A percentile compares a stretch with the other conserved stretches of the same genome.
phyloP scores from a whole-genome alignment of 2,329 filamentous ascomycete species.

The Cladophialophora yegresii region DNA sequence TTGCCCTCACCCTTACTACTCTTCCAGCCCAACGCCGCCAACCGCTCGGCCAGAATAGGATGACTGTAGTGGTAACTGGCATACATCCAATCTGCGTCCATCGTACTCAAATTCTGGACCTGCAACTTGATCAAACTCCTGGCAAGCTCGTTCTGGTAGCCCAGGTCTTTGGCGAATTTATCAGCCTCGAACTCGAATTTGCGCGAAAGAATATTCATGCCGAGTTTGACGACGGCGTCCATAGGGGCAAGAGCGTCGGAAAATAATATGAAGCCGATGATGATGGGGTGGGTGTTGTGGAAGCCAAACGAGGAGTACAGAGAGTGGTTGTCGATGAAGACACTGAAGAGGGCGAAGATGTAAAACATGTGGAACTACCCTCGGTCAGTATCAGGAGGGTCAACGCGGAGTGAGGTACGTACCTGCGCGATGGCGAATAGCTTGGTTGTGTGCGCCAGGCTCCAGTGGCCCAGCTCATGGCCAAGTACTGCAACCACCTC shows the following conservation, averaged over 20 bases:
- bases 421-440: conserved; percentile 84
- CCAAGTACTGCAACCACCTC: conserved; percentile 94
- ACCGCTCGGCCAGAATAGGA: conserved; percentile 88
- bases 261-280: conserved; percentile 96
- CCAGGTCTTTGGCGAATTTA: conserved; percentile 79
- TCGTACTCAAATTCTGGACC: conserved; percentile 95
- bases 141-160: conserved; percentile 80
- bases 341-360: conserved; percentile 93
- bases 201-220: conserved; percentile 94
- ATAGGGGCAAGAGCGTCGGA: conserved; percentile 94
- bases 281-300: conserved; percentile 76
- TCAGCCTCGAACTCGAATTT: conserved; percentile 96
- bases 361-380: conserved; percentile 86
- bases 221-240: conserved; percentile 88
- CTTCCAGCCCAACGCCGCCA: conserved; percentile 88
- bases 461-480: conserved; percentile 97
- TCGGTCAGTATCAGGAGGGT: conserved; percentile 6
- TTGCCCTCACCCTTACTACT: conserved; percentile 53
- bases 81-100: conserved; percentile 99
- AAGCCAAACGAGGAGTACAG: conserved; percentile 93
- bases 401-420: conserved; percentile 38
- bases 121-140: conserved; percentile 93
- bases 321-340: conserved; percentile 93
- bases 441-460: conserved; percentile 88
- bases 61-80: conserved; percentile 98